A percentile compares a stretch with the other conserved stretches of the same genome.
Conservation (phyloP, 2,329 filamentous ascomycete genomes). For the Fusarium lyarnte region DNA sequence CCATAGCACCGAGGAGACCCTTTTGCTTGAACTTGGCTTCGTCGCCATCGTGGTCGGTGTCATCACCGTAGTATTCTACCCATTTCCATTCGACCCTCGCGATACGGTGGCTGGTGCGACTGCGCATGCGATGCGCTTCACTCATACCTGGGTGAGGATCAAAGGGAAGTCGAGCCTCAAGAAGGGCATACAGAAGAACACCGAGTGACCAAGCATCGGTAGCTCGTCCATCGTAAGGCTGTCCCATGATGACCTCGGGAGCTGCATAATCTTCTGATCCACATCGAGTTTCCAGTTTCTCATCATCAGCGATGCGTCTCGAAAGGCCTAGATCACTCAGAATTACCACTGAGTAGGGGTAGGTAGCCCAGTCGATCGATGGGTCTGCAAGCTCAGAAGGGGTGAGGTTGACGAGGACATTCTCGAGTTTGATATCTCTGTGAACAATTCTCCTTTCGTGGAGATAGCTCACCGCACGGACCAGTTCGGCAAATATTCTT, state of each 20-base stretch:
- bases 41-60: constrained; percentile 84
- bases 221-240: constrained; percentile 90
- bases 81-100: constrained; percentile 96
- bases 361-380: constrained; percentile 74
- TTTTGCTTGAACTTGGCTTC: constrained; percentile 68
- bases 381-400: constrained; percentile 70
- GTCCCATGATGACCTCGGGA: constrained; percentile 94
- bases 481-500: constrained; percentile 89
- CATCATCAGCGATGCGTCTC: constrained; percentile 83
- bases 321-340: constrained; percentile 93
- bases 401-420: constrained; percentile 90
- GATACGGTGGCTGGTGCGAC: constrained; percentile 90
- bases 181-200: constrained; percentile 89
- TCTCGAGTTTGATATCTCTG: constrained; percentile 96
- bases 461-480: constrained; percentile 85
- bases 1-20: constrained; percentile 78
- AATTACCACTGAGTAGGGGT: constrained; percentile 85
- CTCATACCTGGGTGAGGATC: constrained; percentile 86
- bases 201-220: constrained; percentile 97
- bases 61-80: constrained; percentile 84
- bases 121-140: constrained; percentile 79
- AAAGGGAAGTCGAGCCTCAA: constrained; percentile 93
- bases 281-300: constrained; percentile 91
- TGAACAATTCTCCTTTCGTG: constrained; percentile 90
- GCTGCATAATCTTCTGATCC: constrained; percentile 98